phyloP scores from a whole-genome alignment of 352 stramenopile species.

The Peronospora destructor region DNA sequence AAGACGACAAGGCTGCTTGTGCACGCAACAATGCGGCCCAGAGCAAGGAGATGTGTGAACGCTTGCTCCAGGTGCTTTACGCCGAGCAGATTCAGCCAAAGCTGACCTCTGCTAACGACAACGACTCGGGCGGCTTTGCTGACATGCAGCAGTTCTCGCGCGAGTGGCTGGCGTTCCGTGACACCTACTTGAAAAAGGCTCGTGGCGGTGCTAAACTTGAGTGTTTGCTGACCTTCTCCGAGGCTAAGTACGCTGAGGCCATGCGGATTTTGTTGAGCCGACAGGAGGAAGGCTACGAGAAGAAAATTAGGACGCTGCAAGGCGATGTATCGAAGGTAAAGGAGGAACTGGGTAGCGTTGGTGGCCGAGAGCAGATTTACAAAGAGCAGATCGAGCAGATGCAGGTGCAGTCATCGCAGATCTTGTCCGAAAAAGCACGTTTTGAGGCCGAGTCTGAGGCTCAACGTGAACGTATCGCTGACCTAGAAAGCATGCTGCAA shows the following conservation, averaged over 20 bases:
- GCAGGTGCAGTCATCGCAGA: conserved; percentile 62
- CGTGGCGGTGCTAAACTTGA: conserved; percentile 67
- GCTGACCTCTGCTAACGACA: conserved; percentile 44
- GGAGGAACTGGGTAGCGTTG: conserved; percentile 74
- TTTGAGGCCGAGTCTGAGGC: conserved; percentile 61
- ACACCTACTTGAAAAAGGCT: conserved; percentile 66
- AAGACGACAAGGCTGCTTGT: conserved; percentile 50
- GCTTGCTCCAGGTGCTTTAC: conserved; percentile 73
- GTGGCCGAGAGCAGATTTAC: conserved; percentile 77
- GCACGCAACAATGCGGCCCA: conserved; percentile 41
- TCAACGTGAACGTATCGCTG: conserved; percentile 57
- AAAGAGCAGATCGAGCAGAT: conserved; percentile 85
- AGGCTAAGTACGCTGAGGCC: conserved; percentile 74
- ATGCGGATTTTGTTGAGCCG: conserved; percentile 75
- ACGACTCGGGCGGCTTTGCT: conserved; percentile 42
- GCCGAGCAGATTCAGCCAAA: conserved; percentile 76
- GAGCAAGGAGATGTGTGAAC: conserved; percentile 78
- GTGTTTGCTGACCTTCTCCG: conserved; percentile 66
- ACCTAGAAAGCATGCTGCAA: conserved; percentile 60
- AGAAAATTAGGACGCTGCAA: conserved; percentile 73
- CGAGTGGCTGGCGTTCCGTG: conserved; percentile 66
- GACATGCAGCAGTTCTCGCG: conserved; percentile 77
- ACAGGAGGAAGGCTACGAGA: conserved; percentile 82
- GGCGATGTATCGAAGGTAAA: conserved; percentile 70
- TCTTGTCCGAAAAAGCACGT: conserved; percentile 67